phyloP scores from a whole-genome alignment of 2,329 filamentous ascomycete genomes.

The Xylaria arbuscula region DNA sequence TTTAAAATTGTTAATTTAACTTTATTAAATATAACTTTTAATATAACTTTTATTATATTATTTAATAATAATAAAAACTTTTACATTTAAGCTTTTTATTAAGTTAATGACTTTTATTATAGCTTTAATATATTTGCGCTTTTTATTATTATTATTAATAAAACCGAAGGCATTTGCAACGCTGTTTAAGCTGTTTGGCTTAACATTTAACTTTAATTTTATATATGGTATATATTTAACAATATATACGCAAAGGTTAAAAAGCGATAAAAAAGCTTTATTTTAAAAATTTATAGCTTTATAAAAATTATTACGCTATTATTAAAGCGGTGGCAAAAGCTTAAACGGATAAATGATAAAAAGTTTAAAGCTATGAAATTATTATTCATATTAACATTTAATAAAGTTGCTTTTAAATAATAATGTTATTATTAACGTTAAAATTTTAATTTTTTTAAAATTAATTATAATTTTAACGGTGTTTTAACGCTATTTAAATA shows the following conservation, averaged over 20 bases:
- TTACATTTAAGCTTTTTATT: background rate
- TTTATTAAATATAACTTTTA: conserved; percentile 18
- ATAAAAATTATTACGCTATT: background rate
- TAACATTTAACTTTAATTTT: conserved; percentile 3
- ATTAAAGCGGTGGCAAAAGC: background rate
- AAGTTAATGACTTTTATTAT: background rate
- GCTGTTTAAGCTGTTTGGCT: background rate
- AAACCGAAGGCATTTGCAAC: background rate
- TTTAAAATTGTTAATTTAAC: conserved; percentile 8
- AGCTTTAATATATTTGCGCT: background rate
- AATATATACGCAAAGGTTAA: conserved; percentile 4
- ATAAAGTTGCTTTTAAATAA: background rate
- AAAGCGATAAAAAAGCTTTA: background rate
- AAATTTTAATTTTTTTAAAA: background rate
- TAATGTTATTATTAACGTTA: background rate
- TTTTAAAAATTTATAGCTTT: background rate
- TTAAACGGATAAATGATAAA: conserved; percentile 4
- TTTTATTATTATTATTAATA: conserved; percentile 4
- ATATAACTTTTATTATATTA: conserved; percentile 16
- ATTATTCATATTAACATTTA: background rate
- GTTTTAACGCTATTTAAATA: conserved; percentile 21
- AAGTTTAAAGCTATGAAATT: conserved; percentile 12
- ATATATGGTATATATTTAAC: conserved; percentile 20
- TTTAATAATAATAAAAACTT: background rate
- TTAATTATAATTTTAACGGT: conserved; percentile 26